These are phyloP conservation scores for Candida railenensis DNA, from an alignment of 805 yeast species.

Conservation along the genomic window DNA sequence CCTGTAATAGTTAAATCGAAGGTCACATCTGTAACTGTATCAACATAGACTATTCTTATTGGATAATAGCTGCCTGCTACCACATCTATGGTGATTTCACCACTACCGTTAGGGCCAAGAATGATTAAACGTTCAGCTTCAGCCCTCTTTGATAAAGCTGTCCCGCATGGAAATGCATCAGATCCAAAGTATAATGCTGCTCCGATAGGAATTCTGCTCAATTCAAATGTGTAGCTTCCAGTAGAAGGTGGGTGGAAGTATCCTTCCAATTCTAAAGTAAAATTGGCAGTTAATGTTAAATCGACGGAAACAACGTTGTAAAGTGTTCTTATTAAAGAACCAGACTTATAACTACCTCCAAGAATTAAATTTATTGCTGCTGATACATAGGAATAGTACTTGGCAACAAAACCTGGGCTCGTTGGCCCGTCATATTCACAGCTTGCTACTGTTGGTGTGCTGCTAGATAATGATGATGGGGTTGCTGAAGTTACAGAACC, in stretches of 20 bases:
- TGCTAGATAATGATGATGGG: not conserved
- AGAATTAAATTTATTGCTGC: not conserved
- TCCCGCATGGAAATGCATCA: conserved; percentile 1
- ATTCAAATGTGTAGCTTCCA: not conserved
- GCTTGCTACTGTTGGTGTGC: not conserved
- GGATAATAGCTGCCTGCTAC: conserved; percentile 15
- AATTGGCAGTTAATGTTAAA: not conserved
- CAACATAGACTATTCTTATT: conserved; percentile 14
- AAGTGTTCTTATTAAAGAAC: not conserved
- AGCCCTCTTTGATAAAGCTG: not conserved
- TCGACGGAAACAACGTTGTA: not conserved
- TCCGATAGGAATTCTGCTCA: not conserved
- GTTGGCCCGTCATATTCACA: not conserved
- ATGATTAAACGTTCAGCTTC: not conserved
- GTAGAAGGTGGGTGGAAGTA: not conserved
- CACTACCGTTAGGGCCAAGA: not conserved
- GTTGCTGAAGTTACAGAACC: conserved; percentile 1
- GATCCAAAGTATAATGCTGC: not conserved
- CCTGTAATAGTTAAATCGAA: conserved; percentile 8
- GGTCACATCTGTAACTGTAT: conserved; percentile 7
- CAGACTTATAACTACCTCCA: not conserved
- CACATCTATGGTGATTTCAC: conserved; percentile 1
- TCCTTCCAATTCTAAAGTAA: conserved; percentile 1
- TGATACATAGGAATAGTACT: not conserved
- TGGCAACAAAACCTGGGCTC: not conserved